Evolutionary conservation across 2,329 filamentous ascomycete genomes (phyloP), one percentile per base, ranked within the genome.

Genomic region (Talaromyces atroroseus): DNA sequence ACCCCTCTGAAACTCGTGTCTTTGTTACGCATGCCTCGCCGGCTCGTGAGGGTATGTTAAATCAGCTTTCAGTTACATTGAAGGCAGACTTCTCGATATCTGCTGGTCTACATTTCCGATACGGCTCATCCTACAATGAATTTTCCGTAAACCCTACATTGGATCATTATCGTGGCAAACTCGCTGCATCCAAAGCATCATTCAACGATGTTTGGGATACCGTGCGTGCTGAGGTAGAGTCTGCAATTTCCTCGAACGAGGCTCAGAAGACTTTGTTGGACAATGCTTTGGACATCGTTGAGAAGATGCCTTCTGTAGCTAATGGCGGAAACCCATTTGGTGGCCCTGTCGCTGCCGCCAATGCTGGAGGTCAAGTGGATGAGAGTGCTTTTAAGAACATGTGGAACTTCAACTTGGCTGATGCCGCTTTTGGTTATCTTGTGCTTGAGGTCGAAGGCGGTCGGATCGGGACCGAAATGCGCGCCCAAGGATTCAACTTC

Each of bases 151-250:
- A 99, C 73, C 95, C 94, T 2, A 96, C 92, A 0, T 80, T 99
- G 55, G 94, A 99, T 67, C 94, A 99, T 76, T 99, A 99, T 75
- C 90, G 95, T 58, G 95, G 94, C 70, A 99, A 99, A 81, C 85
- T 99, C 54, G 92, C 94, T 52, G 94, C 94, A 12, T 97, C 92
- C 50, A 97, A 96, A 76, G 92, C 94, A 1, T 97, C 94, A 0
- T 99, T 99, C 79, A 96, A 95, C 71, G 94, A 99, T 72, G 94
- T 99, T 7, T 99, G 94, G 94, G 94, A 99, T 74, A 99, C 94
- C 1, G 94, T 99, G 66, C 96, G 95, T 77, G 82, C 86, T 50
- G 94, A 99, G 73, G 94, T 99, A 14, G 90, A 96, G 77, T 89
- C 92, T 21, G 94, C 92, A 5, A 95, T 99, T 60, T 83, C 88